Conservation (phyloP, 176 grass and related monocot species). For the Carex cristatella region DNA sequence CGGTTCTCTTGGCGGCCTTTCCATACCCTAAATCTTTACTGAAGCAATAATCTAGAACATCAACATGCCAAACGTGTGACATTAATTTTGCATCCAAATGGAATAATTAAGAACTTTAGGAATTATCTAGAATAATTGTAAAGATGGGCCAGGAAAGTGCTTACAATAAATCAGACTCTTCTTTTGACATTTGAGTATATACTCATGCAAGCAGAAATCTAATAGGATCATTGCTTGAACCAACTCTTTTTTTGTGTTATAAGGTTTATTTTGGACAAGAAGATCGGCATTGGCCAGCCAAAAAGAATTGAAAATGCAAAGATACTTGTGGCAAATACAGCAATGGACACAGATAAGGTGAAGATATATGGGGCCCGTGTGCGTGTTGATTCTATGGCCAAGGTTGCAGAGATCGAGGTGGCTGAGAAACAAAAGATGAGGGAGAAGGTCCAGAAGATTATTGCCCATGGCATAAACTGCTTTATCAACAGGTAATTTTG, state of each 20-base stretch:
- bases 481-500: conserved; percentile 53
- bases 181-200: neutral
- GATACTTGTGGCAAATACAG: conserved; percentile 92
- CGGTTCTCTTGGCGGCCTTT: neutral
- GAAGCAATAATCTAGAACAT: neutral
- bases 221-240: neutral
- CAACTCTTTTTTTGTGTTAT: conserved; percentile 6
- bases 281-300: conserved; percentile 93
- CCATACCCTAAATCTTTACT: neutral
- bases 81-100: neutral
- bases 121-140: neutral
- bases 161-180: neutral
- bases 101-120: neutral
- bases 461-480: conserved; percentile 82
- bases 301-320: conserved; percentile 94
- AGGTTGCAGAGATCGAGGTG: conserved; percentile 85
- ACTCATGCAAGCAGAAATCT: neutral
- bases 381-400: conserved; percentile 86
- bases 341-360: conserved; percentile 99
- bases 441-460: conserved; percentile 93
- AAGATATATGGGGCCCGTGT: conserved; percentile 96
- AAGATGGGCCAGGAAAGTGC: neutral
- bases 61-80: neutral
- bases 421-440: conserved; percentile 98
- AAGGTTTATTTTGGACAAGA: conserved; percentile 99